Conservation (phyloP, 192 early-diverging fungal genomes). For the Linnemannia elongata region DNA sequence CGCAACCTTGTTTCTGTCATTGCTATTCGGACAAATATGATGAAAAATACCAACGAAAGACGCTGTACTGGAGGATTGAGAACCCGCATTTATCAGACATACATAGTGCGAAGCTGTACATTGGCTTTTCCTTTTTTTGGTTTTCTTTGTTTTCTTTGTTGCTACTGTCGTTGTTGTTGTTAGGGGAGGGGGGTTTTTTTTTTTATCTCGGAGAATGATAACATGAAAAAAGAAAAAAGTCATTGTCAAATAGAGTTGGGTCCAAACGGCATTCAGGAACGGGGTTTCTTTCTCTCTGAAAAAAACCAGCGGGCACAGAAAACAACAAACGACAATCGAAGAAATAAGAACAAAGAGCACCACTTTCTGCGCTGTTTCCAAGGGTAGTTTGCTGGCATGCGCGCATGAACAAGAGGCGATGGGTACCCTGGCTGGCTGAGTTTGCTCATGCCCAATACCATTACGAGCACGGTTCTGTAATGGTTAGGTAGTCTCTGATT, state of each 20-base stretch:
- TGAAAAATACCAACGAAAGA: too few species aligned
- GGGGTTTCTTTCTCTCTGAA: background rate
- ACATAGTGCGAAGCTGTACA: background rate
- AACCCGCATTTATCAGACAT: background rate
- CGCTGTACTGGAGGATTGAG: too few species aligned
- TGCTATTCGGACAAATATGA: background rate
- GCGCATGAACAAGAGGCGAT: too few species aligned
- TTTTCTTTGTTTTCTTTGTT: background rate
- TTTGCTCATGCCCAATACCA: too few species aligned
- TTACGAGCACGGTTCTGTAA: too few species aligned
- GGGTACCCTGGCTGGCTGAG: too few species aligned
- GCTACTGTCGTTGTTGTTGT: background rate
- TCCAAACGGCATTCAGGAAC: background rate
- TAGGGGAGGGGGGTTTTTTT: too few species aligned
- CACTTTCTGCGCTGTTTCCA: too few species aligned
- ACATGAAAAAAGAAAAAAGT: background rate
- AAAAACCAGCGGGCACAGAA: background rate
- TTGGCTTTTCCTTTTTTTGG: background rate
- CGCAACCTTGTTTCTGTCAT: too few species aligned
- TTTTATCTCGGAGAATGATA: background rate
- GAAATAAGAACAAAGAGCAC: background rate
- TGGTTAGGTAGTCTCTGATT: too few species aligned
- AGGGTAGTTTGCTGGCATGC: too few species aligned
- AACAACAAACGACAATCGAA: background rate
- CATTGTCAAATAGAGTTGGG: constrained; percentile 16